phyloP scores from a whole-genome alignment of 441 rosid species.

The Syzygium malaccense region DNA sequence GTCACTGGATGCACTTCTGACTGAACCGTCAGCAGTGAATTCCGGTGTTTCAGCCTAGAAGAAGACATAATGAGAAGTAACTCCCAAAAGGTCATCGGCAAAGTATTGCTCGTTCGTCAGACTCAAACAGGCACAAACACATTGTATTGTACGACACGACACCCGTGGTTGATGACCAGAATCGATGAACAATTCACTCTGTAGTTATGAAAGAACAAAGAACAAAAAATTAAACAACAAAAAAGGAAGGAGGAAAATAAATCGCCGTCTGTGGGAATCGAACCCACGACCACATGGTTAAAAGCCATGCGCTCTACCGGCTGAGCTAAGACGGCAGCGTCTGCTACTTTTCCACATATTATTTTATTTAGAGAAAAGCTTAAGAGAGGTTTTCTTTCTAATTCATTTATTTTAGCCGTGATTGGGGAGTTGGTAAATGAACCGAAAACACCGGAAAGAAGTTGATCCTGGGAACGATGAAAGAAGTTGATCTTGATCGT shows the following conservation, averaged over 20 bases:
- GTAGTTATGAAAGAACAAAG: background rate
- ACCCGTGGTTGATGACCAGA: background rate
- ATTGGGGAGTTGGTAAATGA: background rate
- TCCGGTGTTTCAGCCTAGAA: background rate
- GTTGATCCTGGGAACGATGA: background rate
- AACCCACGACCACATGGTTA: background rate
- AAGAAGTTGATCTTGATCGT: background rate
- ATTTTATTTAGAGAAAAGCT: rapidly evolving
- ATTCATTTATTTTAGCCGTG: background rate
- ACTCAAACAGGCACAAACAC: background rate
- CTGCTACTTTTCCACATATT: rapidly evolving
- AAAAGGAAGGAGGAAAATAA: background rate
- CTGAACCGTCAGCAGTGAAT: background rate
- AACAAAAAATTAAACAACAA: background rate
- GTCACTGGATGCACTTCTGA: background rate
- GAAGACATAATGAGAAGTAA: background rate
- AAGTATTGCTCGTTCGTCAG: background rate
- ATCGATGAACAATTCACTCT: too few relatives aligned
- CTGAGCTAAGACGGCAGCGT: background rate
- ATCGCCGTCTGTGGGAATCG: background rate
- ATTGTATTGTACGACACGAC: background rate
- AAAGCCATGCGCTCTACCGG: background rate
- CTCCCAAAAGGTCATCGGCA: background rate
- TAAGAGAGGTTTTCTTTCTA: too few relatives aligned
- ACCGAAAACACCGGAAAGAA: background rate